phyloP scores from a whole-genome alignment of 2,329 filamentous ascomycete genomes.

The Akanthomyces muscarius region DNA sequence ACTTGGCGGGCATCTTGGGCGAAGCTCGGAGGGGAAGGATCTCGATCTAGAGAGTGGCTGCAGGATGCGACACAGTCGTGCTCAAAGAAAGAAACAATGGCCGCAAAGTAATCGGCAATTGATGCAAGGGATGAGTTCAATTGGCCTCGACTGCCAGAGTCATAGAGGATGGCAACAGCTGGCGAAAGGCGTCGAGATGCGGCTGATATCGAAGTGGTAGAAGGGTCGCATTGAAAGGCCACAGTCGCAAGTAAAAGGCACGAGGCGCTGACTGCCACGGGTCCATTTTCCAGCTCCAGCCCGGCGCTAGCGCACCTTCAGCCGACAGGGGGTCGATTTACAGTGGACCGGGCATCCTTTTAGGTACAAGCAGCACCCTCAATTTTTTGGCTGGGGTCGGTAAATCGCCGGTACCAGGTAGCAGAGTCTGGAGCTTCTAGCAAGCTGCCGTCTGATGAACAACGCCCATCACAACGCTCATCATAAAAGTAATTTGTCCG shows the following conservation, averaged over 20 bases:
- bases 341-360: not conserved
- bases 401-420: conserved; percentile 9
- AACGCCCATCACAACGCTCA: not conserved
- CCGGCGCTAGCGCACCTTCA: not conserved
- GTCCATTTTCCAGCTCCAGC: conserved; percentile 3
- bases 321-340: not conserved
- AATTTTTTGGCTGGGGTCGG: not conserved
- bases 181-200: conserved; percentile 4
- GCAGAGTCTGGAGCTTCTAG: conserved; percentile 6
- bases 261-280: conserved; percentile 7
- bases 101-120: too few relatives aligned
- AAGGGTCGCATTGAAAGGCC: conserved; percentile 27
- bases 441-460: not conserved
- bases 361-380: too few relatives aligned
- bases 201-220: not conserved
- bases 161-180: conserved; percentile 18
- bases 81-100: not conserved
- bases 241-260: conserved; percentile 32
- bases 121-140: not conserved
- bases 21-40: conserved; percentile 9
- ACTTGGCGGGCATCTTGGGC: conserved; percentile 74
- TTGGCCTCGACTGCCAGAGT: conserved; percentile 23
- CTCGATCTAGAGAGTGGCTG: conserved; percentile 7
- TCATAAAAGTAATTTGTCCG: not conserved
- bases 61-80: not conserved